Base-by-base conservation (phyloP, 331 rosid species). In the Prunus yedoensis region DNA sequence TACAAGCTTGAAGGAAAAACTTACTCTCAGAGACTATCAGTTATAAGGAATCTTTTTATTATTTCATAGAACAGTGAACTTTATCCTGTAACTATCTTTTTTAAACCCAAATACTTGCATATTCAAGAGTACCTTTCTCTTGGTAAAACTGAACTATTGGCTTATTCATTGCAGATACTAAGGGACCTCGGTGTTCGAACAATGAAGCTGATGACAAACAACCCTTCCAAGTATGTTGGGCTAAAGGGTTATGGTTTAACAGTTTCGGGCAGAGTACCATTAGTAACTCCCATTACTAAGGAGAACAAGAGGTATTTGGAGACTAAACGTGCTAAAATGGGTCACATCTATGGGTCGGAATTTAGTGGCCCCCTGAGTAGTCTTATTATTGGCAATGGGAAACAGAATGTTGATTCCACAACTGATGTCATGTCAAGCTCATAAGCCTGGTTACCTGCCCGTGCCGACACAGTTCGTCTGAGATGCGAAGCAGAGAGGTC, bases 91-190 rank as follows among this genome's bases (percentile, higher is more conserved):
- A 21, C 60, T 46, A 38, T 58, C 14, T 17, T 71, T n/a, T 66
- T 30, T 74, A 91, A 91, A 81, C 82, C n/a, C 83, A 84, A 82
- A 77, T 91, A 91, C 23, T 74, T 87, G 66, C 92, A 91, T 87
- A 88, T 94, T 3, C 89, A 89, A 58, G 94, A 91, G 97, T 1
- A 94, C 89, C 69, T 13, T 86, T 41, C 89, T 89, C 72, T 82
- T 82, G n/a, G 30, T 63, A 64, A 90, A 90, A 47, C 75, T 68
- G 43, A 35, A 35, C 43, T 71, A 78, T 77, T 27, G 74, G 77
- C 68, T 35, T 35, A 35, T 35, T 35, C 58, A 11, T 66, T 65
- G 78, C 88, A 88, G 91, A 85, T 88, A 62, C 80, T 88, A 32
- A 58, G 78, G 35, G 85, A 83, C 83, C 76, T 88, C 8, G 87